Evolutionary conservation across 495 filamentous ascomycete species (phyloP).

Genomic region (Penicillium chermesinum): DNA sequence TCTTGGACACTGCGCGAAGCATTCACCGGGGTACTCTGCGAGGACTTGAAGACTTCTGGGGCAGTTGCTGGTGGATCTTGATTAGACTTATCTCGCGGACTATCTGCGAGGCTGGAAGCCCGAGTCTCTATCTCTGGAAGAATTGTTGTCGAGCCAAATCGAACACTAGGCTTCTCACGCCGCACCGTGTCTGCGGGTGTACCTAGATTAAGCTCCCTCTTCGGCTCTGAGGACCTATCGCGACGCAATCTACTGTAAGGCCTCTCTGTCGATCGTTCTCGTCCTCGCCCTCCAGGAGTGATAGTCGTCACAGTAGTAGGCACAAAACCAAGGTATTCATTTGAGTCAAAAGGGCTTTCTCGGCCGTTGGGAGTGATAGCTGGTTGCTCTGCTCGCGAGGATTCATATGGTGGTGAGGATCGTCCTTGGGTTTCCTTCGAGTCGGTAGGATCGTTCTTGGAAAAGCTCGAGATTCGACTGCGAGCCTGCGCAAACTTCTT

Average conservation of each 20-base stretch:
- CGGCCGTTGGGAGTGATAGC: slow-evolving; percentile 7
- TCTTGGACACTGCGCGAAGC: too few species aligned
- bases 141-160: not conserved
- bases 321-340: slow-evolving; percentile 13
- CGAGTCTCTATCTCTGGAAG: not conserved
- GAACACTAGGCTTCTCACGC: not conserved
- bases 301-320: slow-evolving; percentile 38
- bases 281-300: slow-evolving; percentile 24
- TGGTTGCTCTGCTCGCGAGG: slow-evolving; percentile 12
- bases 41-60: too few species aligned
- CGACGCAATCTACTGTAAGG: slow-evolving; percentile 1
- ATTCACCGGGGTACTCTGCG: too few species aligned
- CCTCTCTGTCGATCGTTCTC: slow-evolving; percentile 9
- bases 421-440: slow-evolving; percentile 10
- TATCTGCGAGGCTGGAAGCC: not conserved
- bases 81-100: not conserved
- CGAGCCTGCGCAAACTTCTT: slow-evolving; percentile 28
- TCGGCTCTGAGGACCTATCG: slow-evolving; percentile 10
- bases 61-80: too few species aligned
- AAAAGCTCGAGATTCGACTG: slow-evolving; percentile 19
- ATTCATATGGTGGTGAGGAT: slow-evolving; percentile 23
- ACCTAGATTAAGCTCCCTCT: not conserved
- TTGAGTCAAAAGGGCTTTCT: slow-evolving; percentile 2
- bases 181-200: not conserved
- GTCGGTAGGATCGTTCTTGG: slow-evolving; percentile 19